Evolutionary conservation across 2,329 filamentous ascomycete genomes (phyloP), one percentile per base, ranked within the genome.

Genomic region (Ceratocystiopsis minuta): DNA sequence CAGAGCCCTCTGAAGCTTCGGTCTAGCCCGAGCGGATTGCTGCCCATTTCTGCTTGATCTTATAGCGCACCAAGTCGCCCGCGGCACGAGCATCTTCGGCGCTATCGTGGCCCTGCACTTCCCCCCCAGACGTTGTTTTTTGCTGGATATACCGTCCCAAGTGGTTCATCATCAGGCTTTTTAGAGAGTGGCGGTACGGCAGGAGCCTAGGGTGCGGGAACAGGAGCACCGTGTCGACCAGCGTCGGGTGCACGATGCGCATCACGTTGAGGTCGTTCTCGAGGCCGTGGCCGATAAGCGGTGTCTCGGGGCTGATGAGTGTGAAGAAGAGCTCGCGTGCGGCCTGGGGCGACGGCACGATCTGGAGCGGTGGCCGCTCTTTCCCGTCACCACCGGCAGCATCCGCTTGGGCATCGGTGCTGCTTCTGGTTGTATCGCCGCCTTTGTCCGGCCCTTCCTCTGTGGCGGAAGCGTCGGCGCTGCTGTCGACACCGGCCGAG

Each of bases 191-290:
- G 10, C 90, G 78, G 42, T 77, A 69, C 0, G 90, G 90, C 1
- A 95, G 62, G 1, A 86, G 85, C 15, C 65, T 65, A 14, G 67
- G 74, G 53, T 93, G 85, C 0, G 87, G 86, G 55, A 75, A 98
- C 0, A 95, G 68, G 16, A 52, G 46, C 11, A 48, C 44, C 1
- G 51, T 52, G 43, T 53, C 51, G 35, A 45, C 45, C 13, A 53
- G 20, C 14, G 45, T 43, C 3, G 49, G 42, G 37, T 53, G 50
- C 17, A 52, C 47, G 20, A 53, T 48, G 17, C 50, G 51, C 45
- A 53, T 45, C 34, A 79, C 74, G 55, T 94, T 95, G 43, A 98
- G 70, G 53, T 98, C 90, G 55, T 98, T 98, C 53, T 98, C 90
- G 10, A 96, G 73, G 1, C 85, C 87, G 57, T 98, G 90, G 0